Evolutionary conservation across 192 early-diverging fungal species (phyloP), one percentile per base, ranked within the genome.

Genomic region (Allomyces arbusculus): DNA sequence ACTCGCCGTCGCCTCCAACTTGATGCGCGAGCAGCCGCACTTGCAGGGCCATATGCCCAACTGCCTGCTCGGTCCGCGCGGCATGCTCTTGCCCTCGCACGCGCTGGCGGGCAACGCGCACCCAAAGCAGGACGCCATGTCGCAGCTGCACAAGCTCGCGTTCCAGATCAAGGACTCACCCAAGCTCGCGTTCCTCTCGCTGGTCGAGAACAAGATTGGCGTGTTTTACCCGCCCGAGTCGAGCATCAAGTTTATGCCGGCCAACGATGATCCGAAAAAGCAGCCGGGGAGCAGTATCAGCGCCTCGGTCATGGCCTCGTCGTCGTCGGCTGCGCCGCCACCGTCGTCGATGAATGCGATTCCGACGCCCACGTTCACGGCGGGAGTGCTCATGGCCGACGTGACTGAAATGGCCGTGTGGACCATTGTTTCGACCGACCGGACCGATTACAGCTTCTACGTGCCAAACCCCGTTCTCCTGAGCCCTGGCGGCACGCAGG

Each of bases 111-210:
- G 19, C 7, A 10, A 50, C 45, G 7, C 19, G 10, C 19, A 10
- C 19, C 45, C 45, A 1, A 16, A 16, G 45, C 45, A 50, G 19
- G 92, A 94, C 69, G 89, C 90, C 1, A 84, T 94, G 1, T 89
- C 87, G 20, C 90, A 91, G 71, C 72, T 94, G 63, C 90, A 94
- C 77, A 94, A 94, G 78, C 82, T 94, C 19, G 90, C 90, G 0
- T 84, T 94, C 71, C 87, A 92, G 72, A 80, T 91, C 63, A 79
- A 77, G 4, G 80, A 81, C 45, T 50, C 45, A 10, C 12, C 10
- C 45, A 10, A 19, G 45, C 19, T 16, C 45, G 45, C 45, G 45
- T 50, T 50, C 45, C 45, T 50, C 12, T 10, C 45, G 12, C 10
- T 50, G 45, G 12, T 50, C 45, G 45, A 19, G 12, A 50, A 10